A percentile compares a stretch with the other conserved stretches of the same genome.
Evolutionary conservation across 2,329 filamentous ascomycete species (phyloP).

Genomic region (Sphaerulina musiva): DNA sequence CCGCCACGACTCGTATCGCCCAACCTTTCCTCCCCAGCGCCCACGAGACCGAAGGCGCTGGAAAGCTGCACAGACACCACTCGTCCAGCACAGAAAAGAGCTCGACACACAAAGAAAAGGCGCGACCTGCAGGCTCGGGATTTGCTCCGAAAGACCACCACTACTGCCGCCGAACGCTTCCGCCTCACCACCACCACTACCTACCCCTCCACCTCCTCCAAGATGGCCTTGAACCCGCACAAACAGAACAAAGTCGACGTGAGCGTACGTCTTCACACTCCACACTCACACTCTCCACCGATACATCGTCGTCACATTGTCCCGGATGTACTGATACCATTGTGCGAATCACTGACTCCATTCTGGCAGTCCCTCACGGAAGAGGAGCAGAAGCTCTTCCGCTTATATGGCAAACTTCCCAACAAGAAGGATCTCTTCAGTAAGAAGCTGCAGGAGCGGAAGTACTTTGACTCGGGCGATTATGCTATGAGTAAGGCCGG

Average conservation of each 20-base stretch:
- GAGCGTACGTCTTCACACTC: constrained; percentile 58
- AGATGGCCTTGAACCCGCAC: constrained; percentile 68
- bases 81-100: neutral
- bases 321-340: constrained; percentile 5
- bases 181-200: neutral
- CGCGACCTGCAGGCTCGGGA: constrained; percentile 8
- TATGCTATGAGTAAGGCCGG: constrained; percentile 94
- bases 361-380: constrained; percentile 60
- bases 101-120: constrained; percentile 2
- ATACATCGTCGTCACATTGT: neutral
- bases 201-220: neutral
- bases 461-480: constrained; percentile 93
- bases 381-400: constrained; percentile 93
- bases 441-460: constrained; percentile 98
- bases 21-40: neutral
- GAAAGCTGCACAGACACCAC: neutral
- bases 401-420: constrained; percentile 94
- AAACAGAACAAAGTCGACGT: constrained; percentile 98
- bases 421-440: constrained; percentile 93
- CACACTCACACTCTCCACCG: neutral
- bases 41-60: neutral
- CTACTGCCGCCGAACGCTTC: neutral
- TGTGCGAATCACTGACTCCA: constrained; percentile 10
- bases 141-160: neutral
- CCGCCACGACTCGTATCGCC: neutral